These are phyloP conservation scores for Fomitopsis palustris DNA, from an alignment of 1,284 basidiomycete species.

Conservation along the genomic window DNA sequence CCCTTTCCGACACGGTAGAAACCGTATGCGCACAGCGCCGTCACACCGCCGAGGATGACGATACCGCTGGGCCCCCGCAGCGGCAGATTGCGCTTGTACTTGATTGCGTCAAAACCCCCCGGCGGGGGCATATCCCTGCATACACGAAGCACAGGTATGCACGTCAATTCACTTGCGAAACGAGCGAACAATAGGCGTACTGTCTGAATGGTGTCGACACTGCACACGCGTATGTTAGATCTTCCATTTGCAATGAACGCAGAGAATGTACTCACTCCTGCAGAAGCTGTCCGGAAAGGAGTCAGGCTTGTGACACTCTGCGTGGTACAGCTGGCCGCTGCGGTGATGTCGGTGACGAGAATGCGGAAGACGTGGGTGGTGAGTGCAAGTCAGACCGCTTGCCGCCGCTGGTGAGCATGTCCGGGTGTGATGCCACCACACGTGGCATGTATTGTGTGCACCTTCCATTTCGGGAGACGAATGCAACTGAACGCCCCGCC, in stretches of 20 bases:
- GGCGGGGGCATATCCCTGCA: slow-evolving; percentile 92
- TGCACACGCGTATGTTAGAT: slow-evolving; percentile 27
- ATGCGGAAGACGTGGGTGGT: slow-evolving; percentile 13
- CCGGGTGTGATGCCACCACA: slow-evolving; percentile 11
- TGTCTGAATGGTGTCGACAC: slow-evolving; percentile 68
- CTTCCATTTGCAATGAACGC: slow-evolving; percentile 7
- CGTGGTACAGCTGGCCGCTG: background rate
- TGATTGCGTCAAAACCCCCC: slow-evolving; percentile 90
- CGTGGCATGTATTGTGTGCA: slow-evolving; percentile 13
- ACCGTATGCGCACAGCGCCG: slow-evolving; percentile 85
- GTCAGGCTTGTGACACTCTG: slow-evolving; percentile 7
- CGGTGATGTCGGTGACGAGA: slow-evolving; percentile 13
- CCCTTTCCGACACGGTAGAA: slow-evolving; percentile 92
- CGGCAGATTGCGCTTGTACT: slow-evolving; percentile 96
- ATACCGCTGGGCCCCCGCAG: slow-evolving; percentile 88
- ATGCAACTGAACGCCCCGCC: background rate
- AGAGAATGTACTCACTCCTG: slow-evolving; percentile 17
- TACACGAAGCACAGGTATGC: slow-evolving; percentile 12
- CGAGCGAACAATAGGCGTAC: slow-evolving; percentile 34
- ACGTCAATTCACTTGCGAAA: slow-evolving; percentile 11
- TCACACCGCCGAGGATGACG: slow-evolving; percentile 82
- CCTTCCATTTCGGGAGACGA: background rate
- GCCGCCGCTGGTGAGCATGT: slow-evolving; percentile 9
- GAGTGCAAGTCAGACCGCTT: slow-evolving; percentile 6
- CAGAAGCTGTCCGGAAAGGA: slow-evolving; percentile 10